A percentile compares a stretch with the other conserved stretches of the same genome.
Evolutionary conservation across 805 yeast genomes (phyloP).

Genomic region (Ogataea paradorogensis): DNA sequence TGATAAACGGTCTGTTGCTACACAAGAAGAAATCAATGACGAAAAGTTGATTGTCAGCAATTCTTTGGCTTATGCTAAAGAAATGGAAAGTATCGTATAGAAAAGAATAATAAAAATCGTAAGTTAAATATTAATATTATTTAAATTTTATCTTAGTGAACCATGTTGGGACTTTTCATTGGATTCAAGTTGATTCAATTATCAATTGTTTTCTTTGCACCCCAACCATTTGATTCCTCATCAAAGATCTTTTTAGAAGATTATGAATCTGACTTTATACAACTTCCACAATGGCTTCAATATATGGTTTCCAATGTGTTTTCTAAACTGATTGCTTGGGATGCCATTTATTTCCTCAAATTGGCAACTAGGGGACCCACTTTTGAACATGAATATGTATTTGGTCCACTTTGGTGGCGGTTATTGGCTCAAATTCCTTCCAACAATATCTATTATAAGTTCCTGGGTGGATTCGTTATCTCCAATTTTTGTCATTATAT

Average conservation of each 20-base stretch:
- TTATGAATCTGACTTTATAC: conserved; percentile 18
- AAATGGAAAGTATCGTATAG: conserved; percentile 86
- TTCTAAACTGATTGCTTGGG: conserved; percentile 74
- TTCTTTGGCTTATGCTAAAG: conserved; percentile 82
- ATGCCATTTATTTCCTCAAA: conserved; percentile 70
- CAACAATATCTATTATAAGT: conserved; percentile 41
- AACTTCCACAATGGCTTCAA: conserved; percentile 1
- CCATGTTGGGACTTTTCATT: conserved; percentile 22
- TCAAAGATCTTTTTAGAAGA: conserved; percentile 35
- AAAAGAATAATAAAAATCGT: not conserved
- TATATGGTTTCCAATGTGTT: conserved; percentile 30
- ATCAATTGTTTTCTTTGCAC: conserved; percentile 37
- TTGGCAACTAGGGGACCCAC: conserved; percentile 46
- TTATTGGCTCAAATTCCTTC: conserved; percentile 27
- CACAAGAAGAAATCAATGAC: conserved; percentile 34
- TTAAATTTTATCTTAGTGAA: conserved; percentile 10
- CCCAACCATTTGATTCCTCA: conserved; percentile 50
- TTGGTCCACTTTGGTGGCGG: conserved; percentile 74
- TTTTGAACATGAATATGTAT: conserved; percentile 92
- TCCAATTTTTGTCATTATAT: conserved; percentile 53
- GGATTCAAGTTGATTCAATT: conserved; percentile 39
- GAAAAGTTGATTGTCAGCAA: conserved; percentile 57
- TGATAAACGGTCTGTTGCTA: conserved; percentile 26
- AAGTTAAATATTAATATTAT: not conserved
- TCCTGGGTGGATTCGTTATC: conserved; percentile 46